phyloP scores from a whole-genome alignment of 352 stramenopile species.

The Phytopythium kandeliae region DNA sequence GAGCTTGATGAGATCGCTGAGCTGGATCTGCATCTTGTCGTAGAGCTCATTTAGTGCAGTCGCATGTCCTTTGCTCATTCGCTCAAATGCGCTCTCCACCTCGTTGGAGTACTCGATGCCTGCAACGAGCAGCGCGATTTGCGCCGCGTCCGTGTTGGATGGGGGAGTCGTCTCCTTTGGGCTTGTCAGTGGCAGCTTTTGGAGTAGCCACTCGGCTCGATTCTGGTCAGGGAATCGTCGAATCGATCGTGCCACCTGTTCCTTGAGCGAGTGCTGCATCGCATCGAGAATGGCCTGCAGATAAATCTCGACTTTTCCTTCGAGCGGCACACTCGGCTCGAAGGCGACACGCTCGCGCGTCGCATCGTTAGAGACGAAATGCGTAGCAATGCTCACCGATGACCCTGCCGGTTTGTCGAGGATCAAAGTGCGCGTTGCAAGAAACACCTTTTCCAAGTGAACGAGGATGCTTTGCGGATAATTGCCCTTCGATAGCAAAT shows the following conservation, averaged over 20 bases:
- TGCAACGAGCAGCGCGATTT: conserved; percentile 89
- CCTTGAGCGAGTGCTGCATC: conserved; percentile 88
- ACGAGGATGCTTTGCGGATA: conserved; percentile 85
- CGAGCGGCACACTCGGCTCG: conserved; percentile 78
- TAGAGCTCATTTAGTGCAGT: conserved; percentile 83
- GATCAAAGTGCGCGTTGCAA: conserved; percentile 58
- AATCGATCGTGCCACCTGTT: conserved; percentile 85
- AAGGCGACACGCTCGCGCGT: conserved; percentile 89
- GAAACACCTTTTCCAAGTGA: conserved; percentile 89
- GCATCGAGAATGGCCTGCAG: conserved; percentile 89
- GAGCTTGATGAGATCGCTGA: conserved; percentile 91
- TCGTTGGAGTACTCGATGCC: conserved; percentile 87
- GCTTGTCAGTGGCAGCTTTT: conserved; percentile 34
- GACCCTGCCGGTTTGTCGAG: conserved; percentile 45
- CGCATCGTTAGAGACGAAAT: conserved; percentile 89
- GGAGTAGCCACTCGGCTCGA: conserved; percentile 92
- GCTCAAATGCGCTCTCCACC: conserved; percentile 75
- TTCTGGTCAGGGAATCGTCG: conserved; percentile 85
- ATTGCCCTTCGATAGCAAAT: conserved; percentile 92
- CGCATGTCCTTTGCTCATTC: conserved; percentile 62
- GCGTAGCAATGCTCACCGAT: conserved; percentile 45
- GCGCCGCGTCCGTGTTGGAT: conserved; percentile 81
- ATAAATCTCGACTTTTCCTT: conserved; percentile 96
- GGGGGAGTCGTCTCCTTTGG: conserved; percentile 10
- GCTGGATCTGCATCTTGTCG: conserved; percentile 84